phyloP scores from a whole-genome alignment of 2,329 filamentous ascomycete genomes.

The Neonectria faginata region DNA sequence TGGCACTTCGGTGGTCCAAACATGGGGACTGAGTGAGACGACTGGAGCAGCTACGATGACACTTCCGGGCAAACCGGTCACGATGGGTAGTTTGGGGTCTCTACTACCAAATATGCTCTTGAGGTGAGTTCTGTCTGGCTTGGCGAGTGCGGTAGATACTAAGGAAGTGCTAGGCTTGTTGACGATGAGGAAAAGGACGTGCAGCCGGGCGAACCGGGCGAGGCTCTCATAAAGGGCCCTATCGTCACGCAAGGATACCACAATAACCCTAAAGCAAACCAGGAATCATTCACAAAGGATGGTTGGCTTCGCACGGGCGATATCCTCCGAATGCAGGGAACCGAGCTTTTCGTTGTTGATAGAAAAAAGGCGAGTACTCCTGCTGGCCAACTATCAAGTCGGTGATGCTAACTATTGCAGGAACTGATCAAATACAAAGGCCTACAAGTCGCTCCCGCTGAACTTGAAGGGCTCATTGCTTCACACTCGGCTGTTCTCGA shows the following conservation, averaged over 20 bases:
- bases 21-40: conserved; percentile 70
- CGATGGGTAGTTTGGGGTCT: conserved; percentile 58
- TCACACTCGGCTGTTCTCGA: conserved; percentile 61
- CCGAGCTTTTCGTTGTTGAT: conserved; percentile 83
- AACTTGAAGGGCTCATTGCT: conserved; percentile 64
- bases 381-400: neutral
- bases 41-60: conserved; percentile 60
- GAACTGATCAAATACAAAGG: conserved; percentile 70
- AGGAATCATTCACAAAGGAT: conserved; percentile 63
- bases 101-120: conserved; percentile 47
- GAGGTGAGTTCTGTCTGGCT: conserved; percentile 35
- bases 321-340: conserved; percentile 76
- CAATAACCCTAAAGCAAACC: conserved; percentile 74
- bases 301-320: conserved; percentile 85
- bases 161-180: conserved; percentile 49
- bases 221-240: conserved; percentile 76
- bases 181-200: conserved; percentile 56
- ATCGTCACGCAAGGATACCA: conserved; percentile 79
- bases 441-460: conserved; percentile 74
- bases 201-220: conserved; percentile 60
- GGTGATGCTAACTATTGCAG: conserved; percentile 46
- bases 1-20: conserved; percentile 60
- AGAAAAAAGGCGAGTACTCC: conserved; percentile 69
- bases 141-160: neutral
- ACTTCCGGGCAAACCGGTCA: conserved; percentile 54